Evolutionary conservation across 306 rosid species (phyloP).

Genomic region (Myrica gale): DNA sequence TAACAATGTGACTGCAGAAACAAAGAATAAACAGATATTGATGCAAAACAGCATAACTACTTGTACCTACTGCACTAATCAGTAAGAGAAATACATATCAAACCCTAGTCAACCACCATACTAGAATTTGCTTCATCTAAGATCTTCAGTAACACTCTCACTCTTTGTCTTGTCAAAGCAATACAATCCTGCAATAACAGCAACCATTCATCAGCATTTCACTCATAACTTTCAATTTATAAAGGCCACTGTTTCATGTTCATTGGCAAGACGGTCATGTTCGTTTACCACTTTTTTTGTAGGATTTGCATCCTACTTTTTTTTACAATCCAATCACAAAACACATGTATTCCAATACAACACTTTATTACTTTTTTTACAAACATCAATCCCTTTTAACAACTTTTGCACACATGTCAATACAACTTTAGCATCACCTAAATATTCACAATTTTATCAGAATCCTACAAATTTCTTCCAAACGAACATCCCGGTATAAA

Average conservation of each 20-base stretch:
- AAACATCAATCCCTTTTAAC: too few relatives aligned
- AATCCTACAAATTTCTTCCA: too few relatives aligned
- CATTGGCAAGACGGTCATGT: background rate
- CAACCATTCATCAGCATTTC: constrained; percentile 21
- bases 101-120: constrained; percentile 63
- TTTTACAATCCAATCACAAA: too few relatives aligned
- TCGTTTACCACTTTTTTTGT: too few relatives aligned
- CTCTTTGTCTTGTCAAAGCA: constrained; percentile 74
- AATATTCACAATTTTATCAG: too few relatives aligned
- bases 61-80: background rate
- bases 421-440: too few relatives aligned
- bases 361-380: too few relatives aligned
- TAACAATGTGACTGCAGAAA: background rate
- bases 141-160: constrained; percentile 55
- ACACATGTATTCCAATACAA: too few relatives aligned
- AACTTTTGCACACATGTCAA: too few relatives aligned
- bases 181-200: constrained; percentile 71
- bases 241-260: background rate
- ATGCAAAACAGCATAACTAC: background rate
- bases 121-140: constrained; percentile 58
- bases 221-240: constrained; percentile 1
- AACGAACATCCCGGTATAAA: too few relatives aligned
- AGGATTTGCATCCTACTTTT: too few relatives aligned
- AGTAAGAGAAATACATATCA: constrained; percentile 3
- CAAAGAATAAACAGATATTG: constrained; percentile 28